Evolutionary conservation across 2,329 filamentous ascomycete genomes (phyloP), one percentile per base, ranked within the genome.

Genomic region (Didymella lethalis): DNA sequence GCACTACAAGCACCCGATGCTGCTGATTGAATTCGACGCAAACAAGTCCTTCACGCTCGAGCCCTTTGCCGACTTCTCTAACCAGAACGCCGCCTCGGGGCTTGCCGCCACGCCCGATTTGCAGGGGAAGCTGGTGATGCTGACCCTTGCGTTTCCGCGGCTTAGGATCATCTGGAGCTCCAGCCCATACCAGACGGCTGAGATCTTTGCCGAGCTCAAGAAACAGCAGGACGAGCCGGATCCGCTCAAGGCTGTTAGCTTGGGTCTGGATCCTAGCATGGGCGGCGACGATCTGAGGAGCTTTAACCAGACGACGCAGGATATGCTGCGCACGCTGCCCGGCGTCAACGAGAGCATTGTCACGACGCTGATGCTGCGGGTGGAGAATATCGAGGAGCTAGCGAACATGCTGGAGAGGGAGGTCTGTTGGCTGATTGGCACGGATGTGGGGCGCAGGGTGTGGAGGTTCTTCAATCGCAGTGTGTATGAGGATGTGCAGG

Each of bases 11-110:
- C 88, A 80, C 65, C 90, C 93, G 0, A 91, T 98, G 86, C 87
- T 99, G 7, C 86, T 99, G 44, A 98, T 99, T 72, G 95, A 99
- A 77, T 99, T 99, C 76, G 93, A 97, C 75, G 91, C 96, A 74
- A 94, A 96, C 80, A 97, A 96, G 77, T 94, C 92, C 4, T 99
- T 99, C 77, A 98, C 93, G 0, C 88, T 99, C 16, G 95, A 84
- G 52, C 82, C 82, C 0, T 84, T 84, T 59, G 78, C 81, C 1
- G 82, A 84, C 60, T 75, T 82, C 12, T 64, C 62, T 1, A 28
- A 28, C 25, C 56, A 67, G 4, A 72, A 86, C n/a, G 86, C 84
- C 54, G 76, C 88, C 10, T 84, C 89, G 0, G 82, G 83, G 47
- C 78, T 83, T 80, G 58, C 72, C 2, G 59, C 62, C 0, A 84